These are phyloP conservation scores for Apiosordaria backusii DNA, from an alignment of 495 filamentous ascomycete species.

Conservation along the genomic window DNA sequence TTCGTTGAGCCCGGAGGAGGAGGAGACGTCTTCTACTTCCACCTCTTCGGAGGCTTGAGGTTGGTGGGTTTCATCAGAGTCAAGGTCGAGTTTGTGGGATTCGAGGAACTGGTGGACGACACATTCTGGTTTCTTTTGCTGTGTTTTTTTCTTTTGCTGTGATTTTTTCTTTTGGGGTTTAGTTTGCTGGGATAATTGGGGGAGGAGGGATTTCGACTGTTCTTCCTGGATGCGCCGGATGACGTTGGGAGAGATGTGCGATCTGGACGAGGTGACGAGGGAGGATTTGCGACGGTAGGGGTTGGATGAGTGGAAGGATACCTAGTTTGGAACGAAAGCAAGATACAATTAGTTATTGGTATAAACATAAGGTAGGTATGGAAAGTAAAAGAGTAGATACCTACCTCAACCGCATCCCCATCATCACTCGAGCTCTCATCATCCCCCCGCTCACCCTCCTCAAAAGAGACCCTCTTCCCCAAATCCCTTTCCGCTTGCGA, in stretches of 20 bases:
- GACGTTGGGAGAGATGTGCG: neutral
- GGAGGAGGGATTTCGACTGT: neutral
- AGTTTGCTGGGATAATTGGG: no score
- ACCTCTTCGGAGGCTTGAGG: neutral
- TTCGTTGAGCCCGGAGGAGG: neutral
- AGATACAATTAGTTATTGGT: no score
- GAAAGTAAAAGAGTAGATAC: neutral
- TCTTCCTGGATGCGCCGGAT: neutral
- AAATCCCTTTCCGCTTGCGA: neutral
- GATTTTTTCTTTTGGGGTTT: no score
- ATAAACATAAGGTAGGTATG: neutral
- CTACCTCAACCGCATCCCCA: conserved; percentile 41
- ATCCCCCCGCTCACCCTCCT: conserved; percentile 8
- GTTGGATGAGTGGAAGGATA: conserved; percentile 67
- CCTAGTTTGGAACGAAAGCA: conserved; percentile 54
- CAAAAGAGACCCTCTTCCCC: conserved; percentile 7
- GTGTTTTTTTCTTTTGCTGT: neutral
- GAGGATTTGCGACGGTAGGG: conserved; percentile 85
- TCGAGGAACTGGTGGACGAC: conserved; percentile 5
- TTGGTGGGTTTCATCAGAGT: neutral
- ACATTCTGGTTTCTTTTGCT: neutral
- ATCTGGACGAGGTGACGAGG: conserved; percentile 53
- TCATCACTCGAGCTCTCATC: conserved; percentile 27
- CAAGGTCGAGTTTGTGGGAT: neutral
- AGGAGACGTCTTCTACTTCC: neutral